phyloP scores from a whole-genome alignment of 495 filamentous ascomycete genomes.

The Neurospora sp. region DNA sequence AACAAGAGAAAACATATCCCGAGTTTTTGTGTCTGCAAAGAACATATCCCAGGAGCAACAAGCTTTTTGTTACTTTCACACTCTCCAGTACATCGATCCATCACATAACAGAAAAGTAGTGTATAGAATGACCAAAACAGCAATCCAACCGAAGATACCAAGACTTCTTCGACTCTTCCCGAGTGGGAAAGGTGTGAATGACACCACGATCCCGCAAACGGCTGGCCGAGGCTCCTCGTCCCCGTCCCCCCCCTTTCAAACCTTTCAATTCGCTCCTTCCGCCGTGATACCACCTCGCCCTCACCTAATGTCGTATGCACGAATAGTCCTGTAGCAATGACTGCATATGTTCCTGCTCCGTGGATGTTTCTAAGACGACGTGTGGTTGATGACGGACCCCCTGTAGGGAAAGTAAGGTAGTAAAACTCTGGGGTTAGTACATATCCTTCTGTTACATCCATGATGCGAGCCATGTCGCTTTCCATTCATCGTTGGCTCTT shows the following conservation, averaged over 20 bases:
- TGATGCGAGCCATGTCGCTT: neutral
- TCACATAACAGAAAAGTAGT: neutral
- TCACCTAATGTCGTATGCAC: neutral
- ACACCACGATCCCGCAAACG: neutral
- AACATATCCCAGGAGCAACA: neutral
- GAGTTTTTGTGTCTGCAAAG: neutral
- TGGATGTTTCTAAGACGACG: neutral
- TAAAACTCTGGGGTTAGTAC: neutral
- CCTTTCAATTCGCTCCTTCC: neutral
- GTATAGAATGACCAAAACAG: neutral
- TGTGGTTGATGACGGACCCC: neutral
- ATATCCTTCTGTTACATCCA: neutral
- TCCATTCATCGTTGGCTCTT: neutral
- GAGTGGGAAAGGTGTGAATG: neutral
- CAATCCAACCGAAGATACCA: neutral
- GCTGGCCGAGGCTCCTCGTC: neutral
- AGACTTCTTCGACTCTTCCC: neutral
- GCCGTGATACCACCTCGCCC: neutral
- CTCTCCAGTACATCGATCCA: neutral
- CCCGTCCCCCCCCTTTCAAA: neutral
- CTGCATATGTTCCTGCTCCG: neutral
- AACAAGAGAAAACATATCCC: neutral
- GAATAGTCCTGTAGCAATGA: neutral
- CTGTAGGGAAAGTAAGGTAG: neutral
- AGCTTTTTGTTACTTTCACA: neutral